Evolutionary conservation across 768 basidiomycete genomes (phyloP), one percentile per base, ranked within the genome.

Genomic region (Russula emetica): DNA sequence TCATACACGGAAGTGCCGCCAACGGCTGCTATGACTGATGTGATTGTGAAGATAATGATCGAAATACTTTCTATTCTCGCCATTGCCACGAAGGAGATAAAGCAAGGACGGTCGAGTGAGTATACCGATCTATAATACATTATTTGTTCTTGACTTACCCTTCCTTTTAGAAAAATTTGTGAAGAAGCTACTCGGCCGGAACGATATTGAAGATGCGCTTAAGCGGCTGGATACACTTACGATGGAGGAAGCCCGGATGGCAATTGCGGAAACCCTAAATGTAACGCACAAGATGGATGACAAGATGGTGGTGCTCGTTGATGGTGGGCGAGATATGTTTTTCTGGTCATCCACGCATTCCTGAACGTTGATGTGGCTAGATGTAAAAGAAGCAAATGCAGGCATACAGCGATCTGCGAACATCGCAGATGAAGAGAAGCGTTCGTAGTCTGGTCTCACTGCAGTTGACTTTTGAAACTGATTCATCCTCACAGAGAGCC

Each of bases 11-110:
- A 44, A 16, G 32, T 45, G 11, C 32, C 26, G 3, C 50, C 56
- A 1, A 57, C 62, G 5, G 3, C 10, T 1, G 40, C 40, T 16
- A 62, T 62, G 62, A 44, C 40, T 18, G 38, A 44, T 2, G 32
- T 63, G 0, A 13, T 54, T 10, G 44, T 59, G 10, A 30, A 63
- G n/a, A 30, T 59, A n/a, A 38, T 59, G 38, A 24, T 42, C 9
- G 61, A 62, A 20, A 49, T 62, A 24, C 54, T 62, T 14, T n/a
- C 32, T 11, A 55, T 61, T 20, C 54, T 61, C 10, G 45, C 36
- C 0, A 56, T 62, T 9, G 55, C 61, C 9, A 62, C 55, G 1
- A 53, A 49, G 55, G 55, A 58, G 22, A 34, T 58, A 4, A 58
- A 22, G 1, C 47, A 49, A 11, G 22, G 32, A 5, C 44, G 57